Conservation (phyloP, 2,329 filamentous ascomycete genomes). For the Aspergillus arachidicola region DNA sequence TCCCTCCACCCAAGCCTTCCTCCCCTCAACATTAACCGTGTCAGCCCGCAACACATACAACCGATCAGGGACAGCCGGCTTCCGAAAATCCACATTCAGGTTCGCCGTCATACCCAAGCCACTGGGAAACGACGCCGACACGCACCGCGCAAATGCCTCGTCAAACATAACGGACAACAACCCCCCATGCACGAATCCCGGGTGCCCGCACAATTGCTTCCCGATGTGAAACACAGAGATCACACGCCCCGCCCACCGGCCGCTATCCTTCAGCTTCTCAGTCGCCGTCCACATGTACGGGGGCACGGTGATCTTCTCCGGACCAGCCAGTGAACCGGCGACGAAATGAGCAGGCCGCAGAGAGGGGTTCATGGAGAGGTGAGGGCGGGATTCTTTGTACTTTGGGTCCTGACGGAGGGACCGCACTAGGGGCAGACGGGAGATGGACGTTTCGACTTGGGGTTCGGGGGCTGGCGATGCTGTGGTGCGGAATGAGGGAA, state of each 20-base stretch:
- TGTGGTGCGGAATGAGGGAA: conserved; percentile 33
- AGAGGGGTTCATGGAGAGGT: conserved; percentile 74
- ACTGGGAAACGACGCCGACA: conserved; percentile 34
- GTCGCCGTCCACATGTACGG: conserved; percentile 56
- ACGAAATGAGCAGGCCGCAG: conserved; percentile 76
- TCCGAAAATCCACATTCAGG: conserved; percentile 39
- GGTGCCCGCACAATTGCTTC: conserved; percentile 36
- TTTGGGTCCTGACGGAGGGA: conserved; percentile 65
- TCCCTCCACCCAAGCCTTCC: conserved; percentile 43
- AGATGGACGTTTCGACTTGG: conserved; percentile 28
- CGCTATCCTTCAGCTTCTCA: background rate
- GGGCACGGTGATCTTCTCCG: conserved; percentile 73
- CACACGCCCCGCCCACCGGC: conserved; percentile 13
- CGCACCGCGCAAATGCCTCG: conserved; percentile 40
- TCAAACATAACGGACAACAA: conserved; percentile 38
- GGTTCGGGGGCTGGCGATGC: background rate
- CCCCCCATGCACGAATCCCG: conserved; percentile 40
- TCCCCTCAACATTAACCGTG: conserved; percentile 37
- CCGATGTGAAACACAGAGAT: conserved; percentile 38
- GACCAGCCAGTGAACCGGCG: conserved; percentile 72
- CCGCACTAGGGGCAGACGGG: conserved; percentile 66
- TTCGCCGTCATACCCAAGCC: conserved; percentile 42
- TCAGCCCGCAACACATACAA: conserved; percentile 36
- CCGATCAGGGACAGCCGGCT: conserved; percentile 34
- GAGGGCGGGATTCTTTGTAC: conserved; percentile 75